phyloP scores from a whole-genome alignment of 2,329 filamentous ascomycete species.

The Epichloe bromicola region DNA sequence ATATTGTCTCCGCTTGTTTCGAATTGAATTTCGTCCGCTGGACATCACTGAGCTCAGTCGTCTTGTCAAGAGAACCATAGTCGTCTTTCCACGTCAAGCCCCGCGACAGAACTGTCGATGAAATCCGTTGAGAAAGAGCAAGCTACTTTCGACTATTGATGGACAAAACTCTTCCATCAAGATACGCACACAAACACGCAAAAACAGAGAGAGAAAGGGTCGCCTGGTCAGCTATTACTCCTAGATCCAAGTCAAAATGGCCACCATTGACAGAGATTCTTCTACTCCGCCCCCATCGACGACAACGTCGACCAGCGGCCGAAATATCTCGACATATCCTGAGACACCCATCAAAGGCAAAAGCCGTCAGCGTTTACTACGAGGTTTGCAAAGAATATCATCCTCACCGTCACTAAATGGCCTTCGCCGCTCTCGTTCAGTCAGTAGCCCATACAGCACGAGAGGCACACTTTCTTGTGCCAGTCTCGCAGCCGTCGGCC shows the following conservation, averaged over 20 bases:
- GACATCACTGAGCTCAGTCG: neutral
- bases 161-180: neutral
- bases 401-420: conserved; percentile 63
- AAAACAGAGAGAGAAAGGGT: neutral
- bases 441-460: conserved; percentile 52
- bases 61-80: neutral
- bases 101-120: neutral
- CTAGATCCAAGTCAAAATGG: neutral
- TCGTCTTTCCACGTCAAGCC: neutral
- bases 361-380: conserved; percentile 56
- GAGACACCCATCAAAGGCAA: conserved; percentile 40
- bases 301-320: conserved; percentile 10
- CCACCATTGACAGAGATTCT: conserved; percentile 6
- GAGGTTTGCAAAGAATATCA: conserved; percentile 66
- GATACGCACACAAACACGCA: neutral
- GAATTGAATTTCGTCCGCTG: neutral
- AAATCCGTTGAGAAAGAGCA: neutral
- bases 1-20: neutral
- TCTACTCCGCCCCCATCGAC: conserved; percentile 14
- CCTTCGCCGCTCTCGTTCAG: conserved; percentile 49
- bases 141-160: neutral
- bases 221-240: neutral
- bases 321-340: conserved; percentile 10
- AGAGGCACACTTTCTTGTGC: conserved; percentile 40
- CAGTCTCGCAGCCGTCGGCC: conserved; percentile 32